Evolutionary conservation across 2,329 filamentous ascomycete genomes (phyloP).

Genomic region (Phaeoacremonium minimum): DNA sequence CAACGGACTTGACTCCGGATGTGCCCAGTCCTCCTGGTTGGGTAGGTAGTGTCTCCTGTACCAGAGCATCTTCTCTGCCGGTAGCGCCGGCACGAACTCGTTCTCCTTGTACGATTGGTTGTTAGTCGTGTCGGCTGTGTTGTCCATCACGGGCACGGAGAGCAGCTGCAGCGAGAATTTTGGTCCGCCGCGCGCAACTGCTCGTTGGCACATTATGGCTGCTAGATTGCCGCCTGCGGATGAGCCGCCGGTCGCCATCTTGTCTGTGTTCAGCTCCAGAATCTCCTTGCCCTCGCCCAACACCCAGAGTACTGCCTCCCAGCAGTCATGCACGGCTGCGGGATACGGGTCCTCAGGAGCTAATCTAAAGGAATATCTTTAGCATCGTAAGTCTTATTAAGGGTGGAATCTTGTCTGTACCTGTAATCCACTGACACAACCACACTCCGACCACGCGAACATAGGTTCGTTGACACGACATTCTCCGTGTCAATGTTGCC

Average conservation of each 20-base stretch:
- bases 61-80: constrained; percentile 56
- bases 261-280: constrained; percentile 31
- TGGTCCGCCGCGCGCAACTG: constrained; percentile 6
- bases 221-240: constrained; percentile 22
- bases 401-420: constrained; percentile 25
- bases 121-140: constrained; percentile 41
- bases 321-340: constrained; percentile 52
- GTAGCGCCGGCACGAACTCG: constrained; percentile 45
- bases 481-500: constrained; percentile 56
- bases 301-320: constrained; percentile 49
- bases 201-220: constrained; percentile 15
- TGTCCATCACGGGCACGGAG: constrained; percentile 54
- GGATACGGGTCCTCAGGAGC: constrained; percentile 54
- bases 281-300: constrained; percentile 17
- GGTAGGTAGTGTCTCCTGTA: constrained; percentile 55
- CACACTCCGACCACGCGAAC: constrained; percentile 41
- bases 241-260: constrained; percentile 17
- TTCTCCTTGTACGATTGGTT: constrained; percentile 45
- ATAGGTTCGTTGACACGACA: constrained; percentile 50
- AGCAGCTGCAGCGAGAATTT: constrained; percentile 45
- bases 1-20: constrained; percentile 50
- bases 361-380: constrained; percentile 27
- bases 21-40: constrained; percentile 33
- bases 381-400: neutral
- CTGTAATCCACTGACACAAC: constrained; percentile 53